Conservation (phyloP, 495 filamentous ascomycete genomes). For the Lasiosphaeria hispida region DNA sequence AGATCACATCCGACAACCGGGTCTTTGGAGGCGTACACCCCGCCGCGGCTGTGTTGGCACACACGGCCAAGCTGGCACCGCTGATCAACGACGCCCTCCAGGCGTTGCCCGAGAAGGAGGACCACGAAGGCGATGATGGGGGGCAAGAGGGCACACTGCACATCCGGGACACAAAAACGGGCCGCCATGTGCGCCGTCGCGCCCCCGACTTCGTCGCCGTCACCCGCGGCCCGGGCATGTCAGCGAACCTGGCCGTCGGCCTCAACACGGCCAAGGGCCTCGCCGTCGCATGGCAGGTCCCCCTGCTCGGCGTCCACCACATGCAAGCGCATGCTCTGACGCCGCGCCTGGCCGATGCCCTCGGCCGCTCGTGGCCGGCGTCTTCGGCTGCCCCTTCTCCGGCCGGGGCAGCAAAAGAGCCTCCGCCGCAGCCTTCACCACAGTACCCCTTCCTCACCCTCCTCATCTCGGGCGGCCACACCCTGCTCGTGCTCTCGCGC, state of each 20-base stretch:
- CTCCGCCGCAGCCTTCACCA: slow-evolving; percentile 26
- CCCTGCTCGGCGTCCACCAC: slow-evolving; percentile 83
- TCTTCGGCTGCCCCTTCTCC: neutral
- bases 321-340: slow-evolving; percentile 97
- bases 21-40: slow-evolving; percentile 76
- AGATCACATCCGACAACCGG: slow-evolving; percentile 73
- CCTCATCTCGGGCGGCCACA: slow-evolving; percentile 92
- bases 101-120: slow-evolving; percentile 41
- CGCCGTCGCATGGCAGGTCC: slow-evolving; percentile 75
- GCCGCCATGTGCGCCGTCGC: slow-evolving; percentile 29
- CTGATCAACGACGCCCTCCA: slow-evolving; percentile 64
- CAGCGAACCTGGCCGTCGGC: slow-evolving; percentile 67
- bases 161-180: neutral
- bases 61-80: slow-evolving; percentile 62
- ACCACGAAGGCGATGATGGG: neutral
- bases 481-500: slow-evolving; percentile 72
- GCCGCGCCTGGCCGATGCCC: slow-evolving; percentile 69
- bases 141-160: neutral
- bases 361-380: slow-evolving; percentile 32
- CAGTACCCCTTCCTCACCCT: slow-evolving; percentile 82
- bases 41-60: slow-evolving; percentile 65
- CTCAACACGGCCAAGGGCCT: slow-evolving; percentile 86
- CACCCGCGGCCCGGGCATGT: slow-evolving; percentile 89
- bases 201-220: slow-evolving; percentile 80
- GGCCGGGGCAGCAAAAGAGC: neutral